phyloP scores from a whole-genome alignment of 1,139 yeast species.

The Zygoascus hellenicus region DNA sequence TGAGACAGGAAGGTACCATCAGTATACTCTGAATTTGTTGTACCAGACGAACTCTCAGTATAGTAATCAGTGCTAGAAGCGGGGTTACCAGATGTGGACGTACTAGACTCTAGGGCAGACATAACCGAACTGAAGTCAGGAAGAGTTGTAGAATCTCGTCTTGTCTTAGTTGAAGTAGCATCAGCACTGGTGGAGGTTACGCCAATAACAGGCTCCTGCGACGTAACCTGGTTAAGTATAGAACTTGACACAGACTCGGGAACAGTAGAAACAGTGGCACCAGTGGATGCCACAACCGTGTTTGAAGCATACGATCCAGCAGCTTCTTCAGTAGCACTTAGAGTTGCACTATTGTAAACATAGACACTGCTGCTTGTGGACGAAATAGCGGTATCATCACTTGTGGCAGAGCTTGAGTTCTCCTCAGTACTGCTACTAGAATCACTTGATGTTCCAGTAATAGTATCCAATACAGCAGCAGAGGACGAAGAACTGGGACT shows the following conservation, averaged over 20 bases:
- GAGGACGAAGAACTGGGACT: slow-evolving; percentile 4
- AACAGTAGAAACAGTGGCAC: neutral
- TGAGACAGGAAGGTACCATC: neutral
- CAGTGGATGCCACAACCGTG: neutral
- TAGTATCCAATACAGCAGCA: neutral
- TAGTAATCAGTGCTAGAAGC: slow-evolving; percentile 1
- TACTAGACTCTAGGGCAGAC: slow-evolving; percentile 5
- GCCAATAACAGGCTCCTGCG: neutral
- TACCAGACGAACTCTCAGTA: neutral
- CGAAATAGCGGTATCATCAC: neutral
- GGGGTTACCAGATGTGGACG: neutral
- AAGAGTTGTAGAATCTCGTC: neutral
- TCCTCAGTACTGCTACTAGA: neutral
- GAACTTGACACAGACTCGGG: neutral
- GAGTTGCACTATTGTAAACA: neutral
- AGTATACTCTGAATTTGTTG: neutral
- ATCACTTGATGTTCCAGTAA: neutral
- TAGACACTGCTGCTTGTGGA: neutral
- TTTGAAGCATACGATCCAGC: neutral
- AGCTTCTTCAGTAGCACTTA: no score
- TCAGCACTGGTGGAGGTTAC: neutral
- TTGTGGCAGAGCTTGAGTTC: neutral
- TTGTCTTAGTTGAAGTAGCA: neutral
- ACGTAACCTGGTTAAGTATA: neutral
- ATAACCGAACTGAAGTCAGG: slow-evolving; percentile 8